phyloP scores from a whole-genome alignment of 2,329 filamentous ascomycete species.

The Colletotrichum lentis region DNA sequence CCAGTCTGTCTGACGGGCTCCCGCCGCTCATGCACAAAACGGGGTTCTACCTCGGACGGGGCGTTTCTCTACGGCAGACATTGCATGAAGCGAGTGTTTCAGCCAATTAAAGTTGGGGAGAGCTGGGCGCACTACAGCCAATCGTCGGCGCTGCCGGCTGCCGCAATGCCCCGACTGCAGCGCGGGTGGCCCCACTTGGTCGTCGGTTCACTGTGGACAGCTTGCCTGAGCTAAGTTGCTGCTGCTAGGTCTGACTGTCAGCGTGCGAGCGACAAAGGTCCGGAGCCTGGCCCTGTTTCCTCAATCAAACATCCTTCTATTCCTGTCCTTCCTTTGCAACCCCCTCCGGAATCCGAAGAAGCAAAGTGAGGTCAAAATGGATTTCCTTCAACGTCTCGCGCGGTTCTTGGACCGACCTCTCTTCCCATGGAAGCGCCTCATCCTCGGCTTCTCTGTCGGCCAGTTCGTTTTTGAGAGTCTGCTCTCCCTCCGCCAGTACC shows the following conservation, averaged over 20 bases:
- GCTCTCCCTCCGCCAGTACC: conserved; percentile 89
- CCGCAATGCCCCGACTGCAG: conserved; percentile 27
- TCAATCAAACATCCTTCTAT: conserved; percentile 28
- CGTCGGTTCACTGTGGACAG: conserved; percentile 35
- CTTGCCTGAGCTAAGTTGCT: conserved; percentile 27
- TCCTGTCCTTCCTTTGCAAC: conserved; percentile 34
- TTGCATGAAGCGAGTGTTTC: conserved; percentile 28
- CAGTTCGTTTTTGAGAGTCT: conserved; percentile 92
- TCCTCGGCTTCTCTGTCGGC: conserved; percentile 91
- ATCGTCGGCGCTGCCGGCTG: conserved; percentile 19
- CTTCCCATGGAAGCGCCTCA: conserved; percentile 97
- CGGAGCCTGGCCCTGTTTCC: conserved; percentile 7
- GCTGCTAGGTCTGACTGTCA: neutral
- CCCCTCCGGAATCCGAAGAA: conserved; percentile 3
- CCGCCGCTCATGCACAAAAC: conserved; percentile 24
- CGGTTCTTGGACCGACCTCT: conserved; percentile 87
- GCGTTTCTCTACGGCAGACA: neutral
- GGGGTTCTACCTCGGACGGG: conserved; percentile 2
- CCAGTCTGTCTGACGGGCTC: conserved; percentile 18
- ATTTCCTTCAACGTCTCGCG: conserved; percentile 70
- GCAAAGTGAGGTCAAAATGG: conserved; percentile 29
- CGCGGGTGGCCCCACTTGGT: conserved; percentile 24
- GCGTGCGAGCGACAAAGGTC: conserved; percentile 9
- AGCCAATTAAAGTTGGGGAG: conserved; percentile 17
- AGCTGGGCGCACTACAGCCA: conserved; percentile 13